phyloP scores from a whole-genome alignment of 116 monocot genomes.

The Thalassia testudinum region DNA sequence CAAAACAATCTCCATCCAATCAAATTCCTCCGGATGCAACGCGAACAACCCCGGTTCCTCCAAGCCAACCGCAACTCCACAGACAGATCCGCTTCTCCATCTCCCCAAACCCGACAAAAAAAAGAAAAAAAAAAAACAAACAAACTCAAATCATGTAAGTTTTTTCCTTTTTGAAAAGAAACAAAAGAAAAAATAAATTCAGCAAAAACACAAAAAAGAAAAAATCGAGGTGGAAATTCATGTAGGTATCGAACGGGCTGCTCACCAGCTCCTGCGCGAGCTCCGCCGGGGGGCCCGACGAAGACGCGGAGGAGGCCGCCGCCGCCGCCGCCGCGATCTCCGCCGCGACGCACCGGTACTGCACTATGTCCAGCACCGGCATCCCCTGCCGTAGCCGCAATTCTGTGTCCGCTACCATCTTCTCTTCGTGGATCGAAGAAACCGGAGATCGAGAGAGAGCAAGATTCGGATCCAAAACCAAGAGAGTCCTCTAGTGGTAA shows the following conservation, averaged over 20 bases:
- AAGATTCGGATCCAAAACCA: neutral
- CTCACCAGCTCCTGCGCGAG: too few species aligned
- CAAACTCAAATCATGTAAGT: too few species aligned
- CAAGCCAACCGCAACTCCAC: too few species aligned
- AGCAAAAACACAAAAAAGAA: neutral
- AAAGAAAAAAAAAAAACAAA: too few species aligned
- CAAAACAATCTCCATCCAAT: too few species aligned
- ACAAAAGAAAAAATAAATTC: too few species aligned
- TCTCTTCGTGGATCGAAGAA: neutral
- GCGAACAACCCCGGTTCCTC: too few species aligned
- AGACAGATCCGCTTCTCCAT: too few species aligned
- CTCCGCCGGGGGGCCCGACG: neutral
- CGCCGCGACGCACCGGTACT: slow-evolving; percentile 25
- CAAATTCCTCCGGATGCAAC: too few species aligned
- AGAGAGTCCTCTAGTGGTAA: neutral
- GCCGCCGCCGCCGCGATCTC: slow-evolving; percentile 12
- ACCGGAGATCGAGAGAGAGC: neutral
- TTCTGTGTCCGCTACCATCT: slow-evolving; percentile 46
- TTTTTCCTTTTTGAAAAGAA: too few species aligned
- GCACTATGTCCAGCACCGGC: slow-evolving; percentile 32
- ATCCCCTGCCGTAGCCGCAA: slow-evolving; percentile 26
- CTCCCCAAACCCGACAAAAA: too few species aligned
- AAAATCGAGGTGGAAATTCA: neutral
- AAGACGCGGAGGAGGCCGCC: slow-evolving; percentile 6
- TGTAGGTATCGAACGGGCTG: too few species aligned